Base-by-base conservation (phyloP, 169 alveolate genomes). In the Ichthyophthirius multifiliis region DNA sequence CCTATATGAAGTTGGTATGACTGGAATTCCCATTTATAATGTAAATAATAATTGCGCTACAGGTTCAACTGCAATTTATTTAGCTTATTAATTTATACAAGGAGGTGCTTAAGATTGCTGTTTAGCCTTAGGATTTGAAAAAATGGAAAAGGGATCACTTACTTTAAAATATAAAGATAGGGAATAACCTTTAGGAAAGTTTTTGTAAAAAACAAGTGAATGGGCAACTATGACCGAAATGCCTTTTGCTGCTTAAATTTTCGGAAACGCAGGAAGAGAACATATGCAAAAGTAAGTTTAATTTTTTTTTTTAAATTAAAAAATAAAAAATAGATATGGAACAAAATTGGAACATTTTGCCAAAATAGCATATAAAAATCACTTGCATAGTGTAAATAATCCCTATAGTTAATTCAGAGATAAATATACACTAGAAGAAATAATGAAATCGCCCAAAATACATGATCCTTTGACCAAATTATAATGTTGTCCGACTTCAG, bases 1-100 rank as follows among this genome's bases (percentile, higher is more conserved):
- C 7, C 45, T 92, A 18, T 92, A 92, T 55, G 89, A 90, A 48
- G 88, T 87, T 0, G 96, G 96, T 5, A 84, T 87, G 92, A 87
- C 89, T 43, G 96, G 96, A 18, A 89, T 92, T 62, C 96, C 96
- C 23, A 78, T 92, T 30, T 74, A 85, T 6, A 92, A 92, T 65
- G 94, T 92, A 6, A 92, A 92, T 35, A 92, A 92, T 47, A 92
- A 92, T 82, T 92, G 96, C 62, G 83, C 94, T 13, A 92, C 96
- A 12, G 96, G 96, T 9, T 75, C 92, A 16, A 74, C 90, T 23
- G 96, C 96, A 31, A 44, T 92, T 9, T 84, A 73, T 43, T 55
- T 89, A 35, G 93, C 92, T 34, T 32, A 67, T 37, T 43, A 87
- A 39, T 75, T 82, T 23, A 65, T 92, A 27, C 35, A 43, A 34